These are phyloP conservation scores for Baorangia bicolor DNA, from an alignment of 768 basidiomycete genomes.

Conservation along the genomic window DNA sequence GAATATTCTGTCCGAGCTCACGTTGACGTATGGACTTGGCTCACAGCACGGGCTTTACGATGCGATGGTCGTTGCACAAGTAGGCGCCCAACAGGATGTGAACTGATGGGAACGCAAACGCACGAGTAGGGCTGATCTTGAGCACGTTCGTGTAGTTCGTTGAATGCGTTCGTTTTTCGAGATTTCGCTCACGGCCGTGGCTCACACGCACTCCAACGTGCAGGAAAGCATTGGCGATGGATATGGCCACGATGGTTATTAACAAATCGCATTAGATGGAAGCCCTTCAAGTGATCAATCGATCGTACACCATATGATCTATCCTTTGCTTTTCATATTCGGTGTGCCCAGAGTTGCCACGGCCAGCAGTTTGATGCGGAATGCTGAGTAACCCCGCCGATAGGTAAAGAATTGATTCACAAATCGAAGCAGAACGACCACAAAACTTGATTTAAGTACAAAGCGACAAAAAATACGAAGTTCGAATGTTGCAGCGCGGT, in stretches of 20 bases:
- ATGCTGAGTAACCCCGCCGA: background rate
- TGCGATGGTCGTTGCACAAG: constrained; percentile 42
- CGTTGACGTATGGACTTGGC: constrained; percentile 80
- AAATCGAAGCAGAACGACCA: no score
- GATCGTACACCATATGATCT: background rate
- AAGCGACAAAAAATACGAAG: constrained; percentile 4
- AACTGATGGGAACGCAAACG: background rate
- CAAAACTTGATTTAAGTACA: constrained; percentile 1
- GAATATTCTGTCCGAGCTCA: constrained; percentile 64
- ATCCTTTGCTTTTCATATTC: background rate
- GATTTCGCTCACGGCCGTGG: background rate
- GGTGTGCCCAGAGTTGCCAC: no score
- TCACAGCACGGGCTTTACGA: constrained; percentile 73
- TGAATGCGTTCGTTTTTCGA: background rate
- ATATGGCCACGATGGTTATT: background rate
- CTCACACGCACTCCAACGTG: background rate
- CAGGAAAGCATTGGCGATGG: background rate
- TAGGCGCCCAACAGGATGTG: background rate
- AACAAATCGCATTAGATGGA: background rate
- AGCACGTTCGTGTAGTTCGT: background rate
- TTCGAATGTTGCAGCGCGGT: background rate
- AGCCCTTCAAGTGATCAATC: background rate
- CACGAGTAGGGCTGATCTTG: background rate
- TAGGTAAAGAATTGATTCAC: background rate
- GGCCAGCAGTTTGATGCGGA: no score